A percentile compares a stretch with the other conserved stretches of the same genome.
phyloP scores from a whole-genome alignment of 306 rosid species.

The Cicer bijugum region DNA sequence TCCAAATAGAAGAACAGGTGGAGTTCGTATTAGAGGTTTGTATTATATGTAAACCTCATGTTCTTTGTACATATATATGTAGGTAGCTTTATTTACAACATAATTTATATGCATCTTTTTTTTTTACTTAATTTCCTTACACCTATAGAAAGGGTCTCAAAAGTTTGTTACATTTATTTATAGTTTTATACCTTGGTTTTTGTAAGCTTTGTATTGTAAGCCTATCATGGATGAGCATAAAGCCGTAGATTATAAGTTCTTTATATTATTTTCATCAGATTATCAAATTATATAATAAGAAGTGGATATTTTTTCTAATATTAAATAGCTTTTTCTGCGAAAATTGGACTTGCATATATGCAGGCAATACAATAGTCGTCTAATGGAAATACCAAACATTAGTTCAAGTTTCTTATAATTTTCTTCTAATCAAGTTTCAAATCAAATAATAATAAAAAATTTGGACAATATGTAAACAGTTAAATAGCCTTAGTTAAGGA shows the following conservation, averaged over 20 bases:
- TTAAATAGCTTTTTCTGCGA: neutral
- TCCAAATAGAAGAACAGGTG: conserved; percentile 36
- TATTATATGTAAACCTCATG: conserved; percentile 34
- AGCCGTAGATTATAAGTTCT: conserved; percentile 5
- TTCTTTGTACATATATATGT: conserved; percentile 39
- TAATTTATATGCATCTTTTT: conserved; percentile 8
- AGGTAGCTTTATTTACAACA: conserved; percentile 9
- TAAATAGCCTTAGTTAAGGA: neutral
- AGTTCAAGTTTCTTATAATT: neutral
- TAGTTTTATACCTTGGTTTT: conserved; percentile 23
- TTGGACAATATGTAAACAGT: neutral
- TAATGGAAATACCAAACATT: neutral
- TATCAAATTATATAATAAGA: neutral
- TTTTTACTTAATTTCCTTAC: neutral
- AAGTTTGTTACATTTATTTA: conserved; percentile 20
- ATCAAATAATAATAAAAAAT: neutral
- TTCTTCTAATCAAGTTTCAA: neutral
- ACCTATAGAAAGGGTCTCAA: conserved; percentile 20
- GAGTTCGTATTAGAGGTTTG: conserved; percentile 43
- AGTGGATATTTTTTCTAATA: neutral
- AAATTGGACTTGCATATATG: neutral
- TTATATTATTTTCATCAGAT: neutral
- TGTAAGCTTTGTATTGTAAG: conserved; percentile 19
- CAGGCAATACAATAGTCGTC: neutral
- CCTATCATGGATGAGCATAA: conserved; percentile 26